These are phyloP conservation scores for Wallemia hederae DNA, from an alignment of 1,284 basidiomycete species.

Conservation along the genomic window DNA sequence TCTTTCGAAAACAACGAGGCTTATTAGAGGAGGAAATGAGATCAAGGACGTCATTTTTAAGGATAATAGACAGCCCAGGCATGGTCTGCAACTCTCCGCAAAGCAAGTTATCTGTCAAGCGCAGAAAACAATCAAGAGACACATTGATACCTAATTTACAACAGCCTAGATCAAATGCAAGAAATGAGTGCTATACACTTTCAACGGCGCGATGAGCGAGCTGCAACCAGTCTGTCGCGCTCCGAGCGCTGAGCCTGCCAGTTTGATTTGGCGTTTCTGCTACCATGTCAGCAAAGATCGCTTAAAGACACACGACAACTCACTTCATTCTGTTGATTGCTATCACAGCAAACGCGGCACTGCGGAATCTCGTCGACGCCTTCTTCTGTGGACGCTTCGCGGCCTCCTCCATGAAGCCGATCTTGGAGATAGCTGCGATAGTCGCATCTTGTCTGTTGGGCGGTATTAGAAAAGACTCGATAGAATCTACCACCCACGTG, in stretches of 20 bases:
- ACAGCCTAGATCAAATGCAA: not conserved
- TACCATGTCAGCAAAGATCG: conserved; percentile 3
- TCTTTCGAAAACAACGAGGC: conserved; percentile 40
- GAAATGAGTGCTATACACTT: conserved; percentile 26
- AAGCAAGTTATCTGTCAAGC: no score
- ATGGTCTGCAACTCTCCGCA: no score
- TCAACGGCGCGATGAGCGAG: conserved; percentile 26
- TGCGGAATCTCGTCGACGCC: conserved; percentile 26
- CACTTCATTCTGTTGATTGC: conserved; percentile 39
- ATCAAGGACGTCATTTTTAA: no score
- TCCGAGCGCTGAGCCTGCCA: conserved; percentile 32
- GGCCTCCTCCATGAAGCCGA: conserved; percentile 30
- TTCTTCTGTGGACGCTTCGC: conserved; percentile 8
- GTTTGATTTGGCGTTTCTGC: conserved; percentile 15
- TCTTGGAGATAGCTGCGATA: conserved; percentile 40
- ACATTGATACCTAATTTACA: no score
- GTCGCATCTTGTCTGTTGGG: conserved; percentile 24
- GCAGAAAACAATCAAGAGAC: no score
- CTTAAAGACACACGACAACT: conserved; percentile 12
- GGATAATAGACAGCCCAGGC: no score
- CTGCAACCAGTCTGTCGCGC: conserved; percentile 30
- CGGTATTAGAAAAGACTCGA: not conserved
- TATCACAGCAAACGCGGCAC: conserved; percentile 28
- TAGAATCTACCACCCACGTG: conserved; percentile 31
- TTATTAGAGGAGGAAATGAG: conserved; percentile 18